Evolutionary conservation across 2,329 filamentous ascomycete species (phyloP), one percentile per base, ranked within the genome.

Genomic region (Penicillium sp.): DNA sequence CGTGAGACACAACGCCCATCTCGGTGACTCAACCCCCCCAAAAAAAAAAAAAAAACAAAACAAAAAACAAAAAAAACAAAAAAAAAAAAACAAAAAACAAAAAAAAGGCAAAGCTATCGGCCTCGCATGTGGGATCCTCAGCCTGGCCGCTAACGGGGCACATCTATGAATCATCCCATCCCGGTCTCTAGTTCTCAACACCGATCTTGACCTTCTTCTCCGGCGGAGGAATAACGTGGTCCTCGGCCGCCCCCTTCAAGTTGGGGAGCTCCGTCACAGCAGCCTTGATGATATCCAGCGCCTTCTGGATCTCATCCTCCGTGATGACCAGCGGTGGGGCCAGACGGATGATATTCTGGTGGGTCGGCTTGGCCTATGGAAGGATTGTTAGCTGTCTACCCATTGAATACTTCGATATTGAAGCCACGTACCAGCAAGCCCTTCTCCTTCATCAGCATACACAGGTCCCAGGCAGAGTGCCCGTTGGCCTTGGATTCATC

Each of bases 311-410:
- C 70, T 98, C 81, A 45, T 84, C 79, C 60, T 97, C 89, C 17
- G 84, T 89, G 59, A 98, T 97, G 51, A 98, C 89, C 39, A 98
- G 75, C 14, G 93, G 93, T 32, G 93, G 93, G n/a, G 93, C 93
- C 47, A 98, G 84, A 42, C 93, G 86, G 64, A 98, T 98, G 66
- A 98, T 97, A 70, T 97, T 96, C 62, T 94, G 84, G 69, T 98
- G 93, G 5, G 93, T 98, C 19, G 93, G 93, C 79, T 98, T 98
- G 58, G 93, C 93, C 88, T 94, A 64, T n/a, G 23, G 14, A 30
- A 23, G 17, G 7, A 28, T 16, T n/a, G 19, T 33, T 25, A 36
- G 36, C 28, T 38, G 21, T 13, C 17, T 17, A 23, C 18, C 19
- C 26, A 3, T 15, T 16, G 4, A 7, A 20, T 26, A 7, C 6